Base-by-base conservation (phyloP, 768 basidiomycete genomes). In the Leccinum variicolor region DNA sequence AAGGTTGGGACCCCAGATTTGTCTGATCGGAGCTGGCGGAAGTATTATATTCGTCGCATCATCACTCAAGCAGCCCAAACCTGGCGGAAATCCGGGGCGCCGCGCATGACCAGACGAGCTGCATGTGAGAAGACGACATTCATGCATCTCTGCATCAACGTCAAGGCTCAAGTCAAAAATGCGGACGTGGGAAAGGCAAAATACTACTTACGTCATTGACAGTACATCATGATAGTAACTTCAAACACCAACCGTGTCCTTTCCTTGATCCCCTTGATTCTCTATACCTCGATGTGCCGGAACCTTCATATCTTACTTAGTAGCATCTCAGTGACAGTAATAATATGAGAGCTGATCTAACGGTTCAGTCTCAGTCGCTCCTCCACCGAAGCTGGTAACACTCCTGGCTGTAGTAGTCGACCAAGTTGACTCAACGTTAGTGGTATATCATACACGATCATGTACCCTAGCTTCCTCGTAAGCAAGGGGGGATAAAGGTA, bases 391-490 rank as follows among this genome's bases (percentile, higher is more conserved):
- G 14, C 34, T 34, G 34, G 34, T 34, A 15, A 34, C 34, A 34
- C 34, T 34, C 34, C 34, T 6, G 14, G 33, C 33, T 34, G 14
- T 34, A 14, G n/a, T 43, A 23, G 43, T 23, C 21, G 43, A 47
- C n/a, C 52, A 7, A 14, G n/a, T n/a, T 52, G 19, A 9, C 17
- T 52, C 23, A n/a, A n/a, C 28, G 31, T 33, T 17, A 45, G 26
- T 46, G 43, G 28, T 15, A 39, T 51, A 52, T 56, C 51, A 33
- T 62, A 62, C 52, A 57, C 14, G 19, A 25, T 19, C 43, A 34
- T 45, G n/a, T 28, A 19, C 13, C 34, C 41, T 26, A n/a, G 13
- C 21, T 14, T 39, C 6, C 29, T 29, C 52, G 21, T 26, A 28
- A 17, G 17, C 29, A 25, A n/a, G 1, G 29, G 36, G 39, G n/a